Base-by-base conservation (phyloP, 139 green algal genomes). In the Chlorella sp. region DNA sequence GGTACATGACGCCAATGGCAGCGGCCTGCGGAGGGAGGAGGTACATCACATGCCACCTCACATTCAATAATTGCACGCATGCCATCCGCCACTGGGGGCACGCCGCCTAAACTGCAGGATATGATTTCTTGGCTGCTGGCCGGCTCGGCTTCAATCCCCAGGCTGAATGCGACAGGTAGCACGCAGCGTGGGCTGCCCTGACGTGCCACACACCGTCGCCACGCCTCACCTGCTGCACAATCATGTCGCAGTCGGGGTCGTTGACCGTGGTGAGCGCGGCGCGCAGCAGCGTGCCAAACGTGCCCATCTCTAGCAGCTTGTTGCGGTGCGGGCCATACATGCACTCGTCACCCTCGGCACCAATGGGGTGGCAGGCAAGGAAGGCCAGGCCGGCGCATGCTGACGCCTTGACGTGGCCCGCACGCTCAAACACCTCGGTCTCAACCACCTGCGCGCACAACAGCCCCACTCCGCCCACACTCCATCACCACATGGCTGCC, bases 1-100 rank as follows among this genome's bases (percentile, higher is more conserved):
- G 75, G 77, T 91, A 93, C 88, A 93, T 93, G 27, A 91, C 75
- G 30, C 85, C 88, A 35, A 91, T 86, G 30, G 86, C 82, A 42
- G 85, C 87, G 5, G 88, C 84, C 78, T 89, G 69, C n/a, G 59
- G 2, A 35, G n/a, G n/a, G n/a, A n/a, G n/a, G n/a, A n/a, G n/a
- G n/a, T n/a, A n/a, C n/a, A n/a, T n/a, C n/a, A n/a, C n/a, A n/a
- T n/a, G n/a, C n/a, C n/a, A n/a, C n/a, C n/a, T n/a, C n/a, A n/a
- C n/a, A n/a, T n/a, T n/a, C n/a, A n/a, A n/a, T n/a, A n/a, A n/a
- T n/a, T n/a, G n/a, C n/a, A n/a, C n/a, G n/a, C n/a, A n/a, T n/a
- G n/a, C n/a, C n/a, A n/a, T n/a, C n/a, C n/a, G n/a, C n/a, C n/a
- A n/a, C n/a, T n/a, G n/a, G n/a, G n/a, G n/a, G n/a, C n/a, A n/a